phyloP scores from a whole-genome alignment of 164 flowering plant species.

The Aristolochia californica region DNA sequence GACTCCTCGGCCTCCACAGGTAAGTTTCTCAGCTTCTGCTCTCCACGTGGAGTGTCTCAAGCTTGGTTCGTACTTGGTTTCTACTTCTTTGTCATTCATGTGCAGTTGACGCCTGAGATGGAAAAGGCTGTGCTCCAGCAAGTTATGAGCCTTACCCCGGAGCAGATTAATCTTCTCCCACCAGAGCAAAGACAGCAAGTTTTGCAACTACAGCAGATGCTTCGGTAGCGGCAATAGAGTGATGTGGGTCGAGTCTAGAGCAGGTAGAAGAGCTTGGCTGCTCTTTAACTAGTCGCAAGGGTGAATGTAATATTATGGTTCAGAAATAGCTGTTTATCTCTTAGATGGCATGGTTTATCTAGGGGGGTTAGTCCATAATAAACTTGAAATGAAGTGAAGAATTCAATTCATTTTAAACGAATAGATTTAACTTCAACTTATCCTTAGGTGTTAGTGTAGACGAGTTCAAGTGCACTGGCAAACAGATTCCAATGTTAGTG shows the following conservation, averaged over 20 bases:
- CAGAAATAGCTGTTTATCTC: no score
- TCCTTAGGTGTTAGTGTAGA: no score
- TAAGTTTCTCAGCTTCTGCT: conserved; percentile 10
- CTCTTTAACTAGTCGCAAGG: no score
- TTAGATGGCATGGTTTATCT: no score
- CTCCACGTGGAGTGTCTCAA: neutral
- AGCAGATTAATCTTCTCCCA: conserved; percentile 83
- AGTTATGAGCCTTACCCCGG: conserved; percentile 90
- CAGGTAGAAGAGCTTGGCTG: neutral
- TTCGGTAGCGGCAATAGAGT: conserved; percentile 31
- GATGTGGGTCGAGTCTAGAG: no score
- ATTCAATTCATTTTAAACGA: no score
- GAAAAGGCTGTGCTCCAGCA: conserved; percentile 84
- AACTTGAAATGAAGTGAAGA: no score
- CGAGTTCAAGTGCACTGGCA: no score
- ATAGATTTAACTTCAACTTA: no score
- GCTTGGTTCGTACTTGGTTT: neutral
- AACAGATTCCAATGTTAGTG: no score
- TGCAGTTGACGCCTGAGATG: conserved; percentile 67
- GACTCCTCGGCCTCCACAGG: conserved; percentile 45
- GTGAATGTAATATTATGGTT: no score
- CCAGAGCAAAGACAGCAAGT: conserved; percentile 92
- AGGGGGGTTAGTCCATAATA: no score
- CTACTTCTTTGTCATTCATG: conserved; percentile 2
- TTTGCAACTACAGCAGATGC: conserved; percentile 80